Percentiles rank a stretch among this genome's conserved stretches.
Evolutionary conservation across 768 basidiomycete genomes (phyloP).

Genomic region (Lactarius hatsudake): DNA sequence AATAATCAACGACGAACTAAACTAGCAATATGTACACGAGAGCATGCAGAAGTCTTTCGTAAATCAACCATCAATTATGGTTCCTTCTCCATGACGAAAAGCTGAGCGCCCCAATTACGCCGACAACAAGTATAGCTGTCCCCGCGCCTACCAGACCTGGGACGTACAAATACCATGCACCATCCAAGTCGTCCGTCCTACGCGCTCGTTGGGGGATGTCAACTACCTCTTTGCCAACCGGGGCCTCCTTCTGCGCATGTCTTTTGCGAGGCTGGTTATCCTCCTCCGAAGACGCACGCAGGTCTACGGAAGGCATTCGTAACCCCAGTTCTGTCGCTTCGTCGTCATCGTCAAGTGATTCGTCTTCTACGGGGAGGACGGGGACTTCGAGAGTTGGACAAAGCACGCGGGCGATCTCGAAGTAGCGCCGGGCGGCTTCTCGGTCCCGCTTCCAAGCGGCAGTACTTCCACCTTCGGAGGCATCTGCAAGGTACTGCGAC

Average conservation of each 20-base stretch:
- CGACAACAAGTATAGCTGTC: conserved; percentile 76
- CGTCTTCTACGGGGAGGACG: conserved; percentile 49
- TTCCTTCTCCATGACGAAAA: conserved; percentile 51
- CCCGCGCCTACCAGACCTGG: conserved; percentile 80
- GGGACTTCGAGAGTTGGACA: conserved; percentile 69
- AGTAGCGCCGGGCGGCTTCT: conserved; percentile 65
- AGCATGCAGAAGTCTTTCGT: conserved; percentile 7
- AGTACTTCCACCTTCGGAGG: conserved; percentile 45
- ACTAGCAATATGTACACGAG: conserved; percentile 17
- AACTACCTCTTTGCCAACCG: conserved; percentile 14
- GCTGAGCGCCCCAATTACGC: conserved; percentile 74
- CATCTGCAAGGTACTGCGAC: conserved; percentile 13
- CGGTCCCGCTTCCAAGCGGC: conserved; percentile 76
- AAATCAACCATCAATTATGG: conserved; percentile 30
- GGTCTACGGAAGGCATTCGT: conserved; percentile 69
- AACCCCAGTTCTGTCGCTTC: conserved; percentile 40
- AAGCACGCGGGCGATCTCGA: conserved; percentile 63
- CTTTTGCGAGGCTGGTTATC: conserved; percentile 29
- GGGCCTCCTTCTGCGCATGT: conserved; percentile 23
- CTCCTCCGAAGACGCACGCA: conserved; percentile 26
- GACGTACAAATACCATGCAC: conserved; percentile 76
- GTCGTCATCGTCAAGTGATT: conserved; percentile 32
- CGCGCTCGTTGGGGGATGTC: conserved; percentile 36
- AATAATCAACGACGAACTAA: conserved; percentile 17
- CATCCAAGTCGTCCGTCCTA: conserved; percentile 60